Conservation (phyloP, 306 rosid genomes). For the Fragaria iinumae region DNA sequence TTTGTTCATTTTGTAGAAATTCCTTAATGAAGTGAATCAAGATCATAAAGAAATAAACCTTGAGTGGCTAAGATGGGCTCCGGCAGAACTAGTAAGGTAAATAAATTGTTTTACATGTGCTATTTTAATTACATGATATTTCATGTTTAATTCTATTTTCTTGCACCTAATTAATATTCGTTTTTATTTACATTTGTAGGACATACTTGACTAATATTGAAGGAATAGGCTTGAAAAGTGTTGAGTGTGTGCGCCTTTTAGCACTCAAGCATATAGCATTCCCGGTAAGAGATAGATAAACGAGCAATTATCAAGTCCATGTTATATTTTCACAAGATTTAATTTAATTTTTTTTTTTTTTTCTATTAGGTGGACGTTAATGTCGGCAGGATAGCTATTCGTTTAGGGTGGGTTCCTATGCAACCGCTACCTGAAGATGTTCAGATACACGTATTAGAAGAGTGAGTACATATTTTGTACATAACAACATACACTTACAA, state of each 20-base stretch:
- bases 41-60: constrained; percentile 46
- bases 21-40: constrained; percentile 38
- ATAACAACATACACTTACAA: not conserved
- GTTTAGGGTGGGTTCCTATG: constrained; percentile 89
- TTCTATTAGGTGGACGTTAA: constrained; percentile 66
- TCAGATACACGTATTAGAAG: constrained; percentile 52
- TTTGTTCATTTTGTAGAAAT: constrained; percentile 33
- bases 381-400: constrained; percentile 70
- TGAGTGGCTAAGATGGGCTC: constrained; percentile 71
- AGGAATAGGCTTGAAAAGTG: constrained; percentile 78
- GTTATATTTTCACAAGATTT: not conserved
- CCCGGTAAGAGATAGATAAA: constrained; percentile 44
- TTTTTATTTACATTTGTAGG: constrained; percentile 28
- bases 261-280: constrained; percentile 59
- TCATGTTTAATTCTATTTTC: not conserved
- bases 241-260: constrained; percentile 75
- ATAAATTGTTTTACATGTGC: not conserved
- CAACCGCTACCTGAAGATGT: constrained; percentile 59
- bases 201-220: constrained; percentile 43
- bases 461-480: constrained; percentile 47
- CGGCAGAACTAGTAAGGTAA: constrained; percentile 45
- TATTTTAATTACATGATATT: not conserved
- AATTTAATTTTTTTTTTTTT: not conserved
- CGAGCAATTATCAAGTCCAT: not conserved
- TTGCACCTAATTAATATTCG: not conserved